Base-by-base conservation (phyloP, 2,329 filamentous ascomycete species). In the Neoarthrinium moseri region DNA sequence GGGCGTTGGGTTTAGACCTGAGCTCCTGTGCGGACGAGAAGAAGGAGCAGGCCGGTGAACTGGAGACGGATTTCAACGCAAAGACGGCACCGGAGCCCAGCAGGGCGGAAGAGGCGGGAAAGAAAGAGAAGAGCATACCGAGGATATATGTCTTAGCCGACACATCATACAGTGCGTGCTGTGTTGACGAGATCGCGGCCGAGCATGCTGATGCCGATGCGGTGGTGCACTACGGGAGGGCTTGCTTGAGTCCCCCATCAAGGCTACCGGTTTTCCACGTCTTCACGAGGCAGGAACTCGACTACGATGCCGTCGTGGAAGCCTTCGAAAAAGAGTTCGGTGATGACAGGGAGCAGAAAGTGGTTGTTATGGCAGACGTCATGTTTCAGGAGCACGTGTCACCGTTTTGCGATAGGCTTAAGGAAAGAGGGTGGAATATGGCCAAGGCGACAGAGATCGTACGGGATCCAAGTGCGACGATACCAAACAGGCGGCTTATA, bases 101-200 rank as follows among this genome's bases (percentile, higher is more conserved):
- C 12, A 18, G n/a, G 11, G 17, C 13, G n/a, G 32, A 39, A 27
- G n/a, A 39, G 7, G 30, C 26, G 7, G 41, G 44, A 32, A 42
- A 45, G 22, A 29, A 27, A 20, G 29, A 36, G 12, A 34, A 15
- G 17, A 21, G 26, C 13, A 32, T 17, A 17, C 32, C 30, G 11
- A 43, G 75, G 51, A 74, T 97, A 43, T 95, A 88, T 57, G 91
- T 99, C 49, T 74, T 99, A 15, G 94, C 87, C 24, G 94, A 99
- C 66, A 97, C 94, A 3, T 96, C 92, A 2, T 99, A 97, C 67
- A 95, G 94, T 49, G 86, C 92, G 0, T 99, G 94, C 69, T 99
- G 94, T 60, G 91, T 97, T 15, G 94, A 99, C 60, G 94, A 99
- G 70, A 86, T 97, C 32, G 94, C 94, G 0, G 94, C 94, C 3